These are phyloP conservation scores for Aspergillus olivimuriae DNA, from an alignment of 495 filamentous ascomycete species.

Conservation along the genomic window DNA sequence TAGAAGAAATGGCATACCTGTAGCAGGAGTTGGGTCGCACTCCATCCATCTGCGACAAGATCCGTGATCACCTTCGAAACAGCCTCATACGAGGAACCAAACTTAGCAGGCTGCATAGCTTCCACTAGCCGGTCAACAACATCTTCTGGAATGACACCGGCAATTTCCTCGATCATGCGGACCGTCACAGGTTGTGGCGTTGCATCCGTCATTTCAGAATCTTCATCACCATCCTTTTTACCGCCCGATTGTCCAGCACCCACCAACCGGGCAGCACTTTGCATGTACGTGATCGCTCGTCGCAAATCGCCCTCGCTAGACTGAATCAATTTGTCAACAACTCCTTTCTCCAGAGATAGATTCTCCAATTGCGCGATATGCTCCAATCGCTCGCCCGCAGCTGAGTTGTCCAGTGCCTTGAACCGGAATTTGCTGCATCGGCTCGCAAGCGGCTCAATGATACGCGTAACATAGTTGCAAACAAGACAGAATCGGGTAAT, in stretches of 20 bases:
- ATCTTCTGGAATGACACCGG: constrained; percentile 77
- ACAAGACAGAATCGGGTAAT: constrained; percentile 97
- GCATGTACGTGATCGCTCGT: constrained; percentile 93
- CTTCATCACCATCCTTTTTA: constrained; percentile 45
- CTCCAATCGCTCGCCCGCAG: constrained; percentile 65
- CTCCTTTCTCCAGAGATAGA: constrained; percentile 68
- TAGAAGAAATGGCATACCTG: constrained; percentile 51
- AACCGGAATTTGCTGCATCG: constrained; percentile 95
- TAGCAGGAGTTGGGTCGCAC: constrained; percentile 77
- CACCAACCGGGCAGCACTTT: constrained; percentile 79
- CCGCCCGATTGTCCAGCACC: constrained; percentile 42
- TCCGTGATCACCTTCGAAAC: constrained; percentile 75
- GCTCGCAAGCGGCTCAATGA: constrained; percentile 92
- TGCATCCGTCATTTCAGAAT: constrained; percentile 44
- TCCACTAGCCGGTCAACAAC: constrained; percentile 64
- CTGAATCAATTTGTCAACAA: constrained; percentile 72
- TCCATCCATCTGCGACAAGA: constrained; percentile 97
- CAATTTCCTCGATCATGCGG: constrained; percentile 84
- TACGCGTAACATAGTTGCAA: constrained; percentile 97
- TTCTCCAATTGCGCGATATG: constrained; percentile 76
- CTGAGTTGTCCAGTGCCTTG: constrained; percentile 84
- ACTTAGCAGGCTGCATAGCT: constrained; percentile 69
- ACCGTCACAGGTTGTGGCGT: constrained; percentile 54
- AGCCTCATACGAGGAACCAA: constrained; percentile 60
- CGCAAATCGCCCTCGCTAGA: constrained; percentile 91